Base-by-base conservation (phyloP, 495 filamentous ascomycete genomes). In the Xylaria acuta region DNA sequence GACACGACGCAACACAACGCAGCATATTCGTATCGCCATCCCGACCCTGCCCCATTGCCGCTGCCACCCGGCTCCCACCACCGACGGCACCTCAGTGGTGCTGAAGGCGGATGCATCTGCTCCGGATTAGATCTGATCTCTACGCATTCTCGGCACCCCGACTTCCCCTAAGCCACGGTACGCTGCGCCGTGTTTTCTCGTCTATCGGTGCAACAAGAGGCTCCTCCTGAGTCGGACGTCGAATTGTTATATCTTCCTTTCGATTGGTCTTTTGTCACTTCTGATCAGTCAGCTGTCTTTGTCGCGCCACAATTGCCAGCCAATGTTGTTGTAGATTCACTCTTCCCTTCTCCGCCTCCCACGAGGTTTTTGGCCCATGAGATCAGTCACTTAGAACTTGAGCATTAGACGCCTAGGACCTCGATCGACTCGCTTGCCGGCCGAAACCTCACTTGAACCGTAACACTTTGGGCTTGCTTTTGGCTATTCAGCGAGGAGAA, bases 281-380 rank as follows among this genome's bases (percentile, higher is more conserved):
- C 67, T 34, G 18, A 60, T 45, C 51, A 14, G 36, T 59, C 53
- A 38, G 20, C 53, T 36, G 38, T n/a, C 25, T 45, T 32, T 36
- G 51, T 45, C 53, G 38, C 53, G 25, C 65, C 20, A 56, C 11
- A 67, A 36, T 27, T 49, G 49, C 32, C 25, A 16, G 47, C 64
- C 18, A 51, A 36, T 67, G 47, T 36, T 20, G 49, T 49, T 30
- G 65, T 40, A 41, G 36, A 56, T 41, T 30, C 9, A 3, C 3
- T 32, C 43, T 27, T 38, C 11, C 9, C 69, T 25, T 34, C 25
- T 34, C 9, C 36, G 45, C 45, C 68, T 60, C 63, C 51, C 32
- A 64, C 58, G 69, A 64, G 34, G 45, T 45, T 64, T 56, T 56
- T 70, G 69, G 58, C 32, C 58, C 32, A 60, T 32, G 69, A 64